These are phyloP conservation scores for Amaranthus palmeri DNA, from an alignment of 148 eudicot genomes.

Conservation along the genomic window DNA sequence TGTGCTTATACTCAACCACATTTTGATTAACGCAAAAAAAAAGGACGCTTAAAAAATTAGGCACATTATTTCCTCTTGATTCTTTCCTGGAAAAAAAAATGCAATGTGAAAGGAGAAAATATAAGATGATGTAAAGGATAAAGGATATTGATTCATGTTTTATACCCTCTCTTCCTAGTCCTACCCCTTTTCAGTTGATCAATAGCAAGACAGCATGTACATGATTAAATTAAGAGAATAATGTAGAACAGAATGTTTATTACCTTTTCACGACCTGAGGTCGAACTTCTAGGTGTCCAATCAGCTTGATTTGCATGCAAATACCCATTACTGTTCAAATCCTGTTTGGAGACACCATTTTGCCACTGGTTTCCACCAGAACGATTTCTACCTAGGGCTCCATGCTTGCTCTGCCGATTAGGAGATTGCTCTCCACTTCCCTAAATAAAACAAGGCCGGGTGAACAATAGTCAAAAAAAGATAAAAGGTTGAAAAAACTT, in stretches of 20 bases:
- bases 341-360: constrained; percentile 60
- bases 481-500: neutral
- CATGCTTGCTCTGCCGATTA: constrained; percentile 41
- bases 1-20: neutral
- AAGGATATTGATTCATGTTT: too few relatives aligned
- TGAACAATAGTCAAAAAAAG: neutral
- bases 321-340: constrained; percentile 61
- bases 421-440: constrained; percentile 55
- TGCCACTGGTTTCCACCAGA: constrained; percentile 45
- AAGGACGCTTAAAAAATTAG: neutral
- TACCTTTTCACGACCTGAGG: constrained; percentile 60
- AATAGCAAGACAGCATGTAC: neutral
- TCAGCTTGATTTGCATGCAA: constrained; percentile 33
- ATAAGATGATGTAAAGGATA: too few relatives aligned
- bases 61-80: too few relatives aligned
- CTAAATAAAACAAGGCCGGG: constrained; percentile 26
- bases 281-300: constrained; percentile 23
- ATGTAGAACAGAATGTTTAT: constrained; percentile 21
- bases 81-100: too few relatives aligned
- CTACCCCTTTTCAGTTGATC: neutral
- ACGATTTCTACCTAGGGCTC: constrained; percentile 37
- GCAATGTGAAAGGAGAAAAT: too few relatives aligned
- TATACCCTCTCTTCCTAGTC: neutral
- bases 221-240: neutral
- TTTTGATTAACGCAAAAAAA: neutral